Conservation (phyloP, 208 protist species). For the Leishmania lainsoni region DNA sequence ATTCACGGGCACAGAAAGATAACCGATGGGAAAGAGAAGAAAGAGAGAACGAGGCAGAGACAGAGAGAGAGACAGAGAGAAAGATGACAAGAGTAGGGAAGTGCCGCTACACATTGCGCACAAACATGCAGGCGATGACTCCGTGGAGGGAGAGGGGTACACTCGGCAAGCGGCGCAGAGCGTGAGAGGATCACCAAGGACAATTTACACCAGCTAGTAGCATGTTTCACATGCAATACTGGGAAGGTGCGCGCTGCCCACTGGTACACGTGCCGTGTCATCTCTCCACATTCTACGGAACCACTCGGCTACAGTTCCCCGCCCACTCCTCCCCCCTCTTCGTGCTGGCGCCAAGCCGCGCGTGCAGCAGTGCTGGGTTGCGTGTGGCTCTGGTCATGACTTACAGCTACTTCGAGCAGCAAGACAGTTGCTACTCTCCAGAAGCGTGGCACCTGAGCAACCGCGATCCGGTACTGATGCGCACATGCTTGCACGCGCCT, state of each 20-base stretch:
- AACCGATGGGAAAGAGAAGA: not conserved
- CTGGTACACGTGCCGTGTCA: not conserved
- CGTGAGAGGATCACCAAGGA: not conserved
- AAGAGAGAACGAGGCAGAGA: not conserved
- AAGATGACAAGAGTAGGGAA: not conserved
- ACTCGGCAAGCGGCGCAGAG: not conserved
- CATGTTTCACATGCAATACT: not conserved
- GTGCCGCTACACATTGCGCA: not conserved
- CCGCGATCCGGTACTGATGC: not conserved
- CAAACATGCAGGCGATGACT: not conserved
- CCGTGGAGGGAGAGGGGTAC: not conserved
- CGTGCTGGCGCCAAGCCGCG: not conserved
- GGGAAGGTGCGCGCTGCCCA: not conserved
- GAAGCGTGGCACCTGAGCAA: not conserved
- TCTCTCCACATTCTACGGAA: not conserved
- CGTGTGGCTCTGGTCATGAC: not conserved
- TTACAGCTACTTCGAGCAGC: not conserved
- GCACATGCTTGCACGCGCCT: not conserved
- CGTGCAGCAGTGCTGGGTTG: not conserved
- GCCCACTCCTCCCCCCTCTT: not conserved
- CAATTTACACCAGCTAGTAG: not conserved
- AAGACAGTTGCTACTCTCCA: not conserved
- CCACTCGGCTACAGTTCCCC: not conserved
- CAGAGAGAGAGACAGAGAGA: no score
- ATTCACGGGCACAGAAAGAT: not conserved